These are phyloP conservation scores for Filosporella fistucella DNA, from an alignment of 495 filamentous ascomycete genomes.

Conservation along the genomic window DNA sequence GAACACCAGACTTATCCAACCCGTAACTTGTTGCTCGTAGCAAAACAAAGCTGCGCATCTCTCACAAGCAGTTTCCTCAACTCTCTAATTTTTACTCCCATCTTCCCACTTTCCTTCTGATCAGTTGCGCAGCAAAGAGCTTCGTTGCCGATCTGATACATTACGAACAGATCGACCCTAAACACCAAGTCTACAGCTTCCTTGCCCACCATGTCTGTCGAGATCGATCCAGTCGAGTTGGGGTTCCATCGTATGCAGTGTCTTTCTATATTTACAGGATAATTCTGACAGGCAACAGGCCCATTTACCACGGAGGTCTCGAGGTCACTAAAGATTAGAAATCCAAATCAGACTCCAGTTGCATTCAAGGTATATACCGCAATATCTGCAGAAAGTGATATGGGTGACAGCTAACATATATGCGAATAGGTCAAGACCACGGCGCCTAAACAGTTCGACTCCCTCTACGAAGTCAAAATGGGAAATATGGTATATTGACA, in stretches of 20 bases:
- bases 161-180: too few relatives aligned
- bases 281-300: constrained; percentile 49
- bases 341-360: constrained; percentile 71
- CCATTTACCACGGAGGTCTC: constrained; percentile 91
- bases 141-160: too few relatives aligned
- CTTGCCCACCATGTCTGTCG: constrained; percentile 73
- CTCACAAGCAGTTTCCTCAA: too few relatives aligned
- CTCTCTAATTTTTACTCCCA: too few relatives aligned
- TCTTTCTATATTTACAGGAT: constrained; percentile 11
- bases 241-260: constrained; percentile 86
- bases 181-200: background rate
- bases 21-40: too few relatives aligned
- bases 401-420: too few relatives aligned
- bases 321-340: constrained; percentile 76
- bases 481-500: constrained; percentile 20
- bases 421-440: constrained; percentile 88
- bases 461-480: constrained; percentile 8
- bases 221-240: constrained; percentile 87
- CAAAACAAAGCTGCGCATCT: too few relatives aligned
- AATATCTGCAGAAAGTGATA: too few relatives aligned
- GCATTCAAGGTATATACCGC: constrained; percentile 93
- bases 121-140: too few relatives aligned
- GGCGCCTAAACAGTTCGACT: constrained; percentile 97
- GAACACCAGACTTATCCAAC: too few relatives aligned
- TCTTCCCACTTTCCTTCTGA: too few relatives aligned